Base-by-base conservation (phyloP, 2,329 filamentous ascomycete genomes). In the Hortaea werneckii region DNA sequence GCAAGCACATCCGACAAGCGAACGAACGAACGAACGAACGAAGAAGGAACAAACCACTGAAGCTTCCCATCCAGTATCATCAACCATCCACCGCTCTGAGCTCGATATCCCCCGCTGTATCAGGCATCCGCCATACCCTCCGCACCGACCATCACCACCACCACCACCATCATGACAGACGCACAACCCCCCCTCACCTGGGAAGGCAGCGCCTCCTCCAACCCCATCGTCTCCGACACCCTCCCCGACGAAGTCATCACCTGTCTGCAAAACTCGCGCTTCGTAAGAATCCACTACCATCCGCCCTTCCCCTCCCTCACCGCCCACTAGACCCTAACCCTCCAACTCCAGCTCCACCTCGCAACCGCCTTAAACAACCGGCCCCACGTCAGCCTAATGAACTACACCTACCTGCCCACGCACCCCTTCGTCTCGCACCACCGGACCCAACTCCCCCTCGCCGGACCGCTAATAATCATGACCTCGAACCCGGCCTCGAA, bases 351-450 rank as follows among this genome's bases (percentile, higher is more conserved):
- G 88, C 87, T 98, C 55, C 92, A 98, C 67, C 83, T 98, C 44
- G 89, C 92, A 57, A 98, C 92, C 46, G 94, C 85, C 66, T 80
- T 80, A 57, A 76, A 84, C 55, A 84, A 92, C 60, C 74, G 81
- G 53, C 92, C 92, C 7, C 87, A 96, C 65, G 87, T 96, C 54
- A 94, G 88, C 34, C 80, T 98, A 54, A 98, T 98, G 92, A 95
- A 94, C 73, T 96, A 96, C 73, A 96, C 92, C 61, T 96, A 95
- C 69, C 83, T 98, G 20, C 84, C 88, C 35, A 53, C 55, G 20
- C 56, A 59, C 46, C 53, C 59, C 3, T 59, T 56, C 49, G 30
- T 34, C 26, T 60, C 60, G n/a, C n/a, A n/a, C 9, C 86, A 85
- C 11, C 82, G 80, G 35, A 83, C 80, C 66, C 76, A 78, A 35